Conservation (phyloP, 2,329 filamentous ascomycete genomes). For the Penicillium corylophilum region DNA sequence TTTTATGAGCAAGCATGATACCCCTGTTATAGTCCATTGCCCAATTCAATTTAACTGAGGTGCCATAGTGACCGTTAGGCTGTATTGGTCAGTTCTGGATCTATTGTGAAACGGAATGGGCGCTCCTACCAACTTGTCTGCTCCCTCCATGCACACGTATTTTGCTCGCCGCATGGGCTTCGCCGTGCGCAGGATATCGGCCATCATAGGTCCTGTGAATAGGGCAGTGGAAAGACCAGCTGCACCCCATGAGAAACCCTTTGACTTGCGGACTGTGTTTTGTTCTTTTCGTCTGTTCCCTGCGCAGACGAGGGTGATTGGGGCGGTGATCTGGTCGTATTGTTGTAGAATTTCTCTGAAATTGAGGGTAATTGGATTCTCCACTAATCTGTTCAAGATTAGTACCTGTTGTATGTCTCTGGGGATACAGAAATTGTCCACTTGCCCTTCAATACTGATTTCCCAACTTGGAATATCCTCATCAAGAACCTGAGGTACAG, state of each 20-base stretch:
- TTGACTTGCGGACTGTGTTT: slow-evolving; percentile 84
- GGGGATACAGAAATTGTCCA: background rate
- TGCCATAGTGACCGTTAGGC: slow-evolving; percentile 87
- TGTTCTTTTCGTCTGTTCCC: slow-evolving; percentile 92
- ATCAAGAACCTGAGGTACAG: slow-evolving; percentile 73
- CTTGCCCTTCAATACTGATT: slow-evolving; percentile 72
- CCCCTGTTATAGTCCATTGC: slow-evolving; percentile 78
- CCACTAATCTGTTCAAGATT: slow-evolving; percentile 59
- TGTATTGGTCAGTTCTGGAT: slow-evolving; percentile 27
- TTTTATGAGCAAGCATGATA: slow-evolving; percentile 82
- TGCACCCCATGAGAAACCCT: slow-evolving; percentile 91
- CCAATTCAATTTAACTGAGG: slow-evolving; percentile 84
- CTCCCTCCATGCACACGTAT: slow-evolving; percentile 89
- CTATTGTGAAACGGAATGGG: background rate
- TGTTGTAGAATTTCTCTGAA: slow-evolving; percentile 69
- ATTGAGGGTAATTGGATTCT: slow-evolving; percentile 69
- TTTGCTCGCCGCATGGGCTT: slow-evolving; percentile 67
- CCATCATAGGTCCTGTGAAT: slow-evolving; percentile 79
- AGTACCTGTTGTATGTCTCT: background rate
- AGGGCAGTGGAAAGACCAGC: slow-evolving; percentile 83
- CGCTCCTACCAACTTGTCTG: slow-evolving; percentile 65
- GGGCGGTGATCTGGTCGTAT: slow-evolving; percentile 80
- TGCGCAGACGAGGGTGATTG: slow-evolving; percentile 85
- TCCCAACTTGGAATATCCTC: slow-evolving; percentile 74
- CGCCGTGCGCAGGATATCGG: slow-evolving; percentile 67